phyloP scores from a whole-genome alignment of 306 rosid genomes.

The Cucurbita argyrosperma region DNA sequence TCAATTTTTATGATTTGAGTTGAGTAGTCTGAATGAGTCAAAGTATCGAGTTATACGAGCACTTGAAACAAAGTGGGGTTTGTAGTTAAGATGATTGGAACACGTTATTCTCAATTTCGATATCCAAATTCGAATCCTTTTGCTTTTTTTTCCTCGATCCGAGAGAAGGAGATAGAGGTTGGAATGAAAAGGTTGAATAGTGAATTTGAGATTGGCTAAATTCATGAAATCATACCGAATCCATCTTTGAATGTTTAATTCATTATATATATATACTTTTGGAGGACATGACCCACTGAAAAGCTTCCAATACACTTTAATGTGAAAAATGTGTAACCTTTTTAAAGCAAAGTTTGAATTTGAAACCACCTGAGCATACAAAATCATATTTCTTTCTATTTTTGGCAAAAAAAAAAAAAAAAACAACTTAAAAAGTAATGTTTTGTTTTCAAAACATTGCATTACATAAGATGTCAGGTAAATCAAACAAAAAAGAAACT shows the following conservation, averaged over 20 bases:
- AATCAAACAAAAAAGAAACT: too few species aligned
- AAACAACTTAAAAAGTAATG: too few species aligned
- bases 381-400: background rate
- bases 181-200: too few species aligned
- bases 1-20: too few species aligned
- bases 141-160: background rate
- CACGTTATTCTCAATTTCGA: too few species aligned
- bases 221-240: background rate
- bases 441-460: too few species aligned
- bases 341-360: background rate
- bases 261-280: background rate
- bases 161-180: background rate
- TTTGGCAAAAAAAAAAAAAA: background rate
- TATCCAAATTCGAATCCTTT: background rate
- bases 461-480: too few species aligned
- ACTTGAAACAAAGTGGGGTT: too few species aligned
- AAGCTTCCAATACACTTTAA: background rate
- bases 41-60: too few species aligned
- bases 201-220: background rate
- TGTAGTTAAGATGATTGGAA: background rate
- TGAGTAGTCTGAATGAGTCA: too few species aligned
- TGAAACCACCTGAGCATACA: background rate
- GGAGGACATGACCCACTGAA: background rate
- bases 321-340: background rate
- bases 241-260: too few species aligned